Percentiles rank a stretch among this genome's conserved stretches.
phyloP scores from a whole-genome alignment of 2,329 filamentous ascomycete species.

The Fusarium fracticaudum region DNA sequence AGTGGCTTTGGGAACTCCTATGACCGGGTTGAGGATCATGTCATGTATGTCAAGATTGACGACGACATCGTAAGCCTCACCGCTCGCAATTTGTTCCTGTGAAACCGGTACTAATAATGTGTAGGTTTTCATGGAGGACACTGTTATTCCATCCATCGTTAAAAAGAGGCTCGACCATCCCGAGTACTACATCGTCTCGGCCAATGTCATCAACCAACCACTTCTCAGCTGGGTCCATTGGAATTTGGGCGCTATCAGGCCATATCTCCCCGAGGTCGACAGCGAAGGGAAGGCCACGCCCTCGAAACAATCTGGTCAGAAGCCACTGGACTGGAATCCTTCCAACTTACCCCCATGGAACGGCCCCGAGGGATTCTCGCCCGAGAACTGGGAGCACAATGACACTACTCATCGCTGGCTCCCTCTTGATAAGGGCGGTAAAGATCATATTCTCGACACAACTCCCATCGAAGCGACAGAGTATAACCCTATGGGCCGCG shows the following conservation, averaged over 20 bases:
- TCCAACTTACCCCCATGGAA: conserved; percentile 51
- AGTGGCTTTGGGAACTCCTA: conserved; percentile 53
- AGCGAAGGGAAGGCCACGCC: conserved; percentile 28
- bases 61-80: conserved; percentile 49
- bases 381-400: conserved; percentile 48
- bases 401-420: conserved; percentile 62
- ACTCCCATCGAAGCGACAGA: conserved; percentile 60
- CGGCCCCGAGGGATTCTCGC: conserved; percentile 42
- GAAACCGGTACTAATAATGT: not conserved
- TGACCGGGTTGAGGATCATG: conserved; percentile 57
- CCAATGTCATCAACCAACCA: conserved; percentile 67
- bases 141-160: conserved; percentile 61
- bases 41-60: conserved; percentile 53
- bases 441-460: conserved; percentile 52
- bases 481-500: conserved; percentile 57
- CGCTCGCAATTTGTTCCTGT: fast-evolving
- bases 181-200: conserved; percentile 61
- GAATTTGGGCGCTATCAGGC: conserved; percentile 61
- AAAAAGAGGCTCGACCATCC: conserved; percentile 62
- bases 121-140: conserved; percentile 51
- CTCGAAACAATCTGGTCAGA: conserved; percentile 38
- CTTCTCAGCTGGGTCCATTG: conserved; percentile 64
- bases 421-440: conserved; percentile 46
- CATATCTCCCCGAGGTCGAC: conserved; percentile 61
- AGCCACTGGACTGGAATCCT: conserved; percentile 49